Conservation (phyloP, 140 eudicot species). For the Bidens hawaiensis region DNA sequence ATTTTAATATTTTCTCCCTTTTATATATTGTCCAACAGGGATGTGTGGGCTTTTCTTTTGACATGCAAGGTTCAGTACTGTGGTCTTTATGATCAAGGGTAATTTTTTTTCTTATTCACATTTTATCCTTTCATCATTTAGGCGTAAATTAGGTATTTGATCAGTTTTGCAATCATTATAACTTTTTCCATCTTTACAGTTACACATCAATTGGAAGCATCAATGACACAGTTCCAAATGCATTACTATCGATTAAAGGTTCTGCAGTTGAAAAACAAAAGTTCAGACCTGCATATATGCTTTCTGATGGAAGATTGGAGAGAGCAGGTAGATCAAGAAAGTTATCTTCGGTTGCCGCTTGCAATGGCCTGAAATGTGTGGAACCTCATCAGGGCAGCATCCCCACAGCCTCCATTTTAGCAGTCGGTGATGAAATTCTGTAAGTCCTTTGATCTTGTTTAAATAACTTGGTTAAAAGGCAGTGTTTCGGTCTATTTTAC, state of each 20-base stretch:
- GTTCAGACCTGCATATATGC: constrained; percentile 84
- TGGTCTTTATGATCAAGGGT: constrained; percentile 98
- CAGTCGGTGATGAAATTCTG: constrained; percentile 98
- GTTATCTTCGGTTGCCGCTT: constrained; percentile 21
- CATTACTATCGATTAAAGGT: constrained; percentile 41
- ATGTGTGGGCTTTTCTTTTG: constrained; percentile 93
- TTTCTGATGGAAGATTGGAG: constrained; percentile 91
- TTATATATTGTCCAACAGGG: constrained; percentile 49
- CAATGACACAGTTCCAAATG: constrained; percentile 89
- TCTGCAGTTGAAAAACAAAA: constrained; percentile 39
- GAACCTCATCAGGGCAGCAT: constrained; percentile 26
- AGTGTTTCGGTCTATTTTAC: background rate
- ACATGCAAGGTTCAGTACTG: constrained; percentile 92
- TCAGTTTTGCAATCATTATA: constrained; percentile 1
- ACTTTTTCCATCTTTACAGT: constrained; percentile 31
- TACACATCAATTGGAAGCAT: constrained; percentile 95
- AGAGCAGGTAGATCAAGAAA: constrained; percentile 89
- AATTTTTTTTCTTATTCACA: constrained; percentile 15
- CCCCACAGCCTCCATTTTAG: constrained; percentile 75
- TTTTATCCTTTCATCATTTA: background rate
- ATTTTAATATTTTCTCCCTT: background rate
- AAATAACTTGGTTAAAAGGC: background rate
- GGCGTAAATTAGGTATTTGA: background rate
- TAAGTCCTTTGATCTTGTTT: constrained; percentile 40
- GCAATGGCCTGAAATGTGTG: constrained; percentile 52